Conservation (phyloP, 1,139 yeast genomes). For the Protomyces inundatus region DNA sequence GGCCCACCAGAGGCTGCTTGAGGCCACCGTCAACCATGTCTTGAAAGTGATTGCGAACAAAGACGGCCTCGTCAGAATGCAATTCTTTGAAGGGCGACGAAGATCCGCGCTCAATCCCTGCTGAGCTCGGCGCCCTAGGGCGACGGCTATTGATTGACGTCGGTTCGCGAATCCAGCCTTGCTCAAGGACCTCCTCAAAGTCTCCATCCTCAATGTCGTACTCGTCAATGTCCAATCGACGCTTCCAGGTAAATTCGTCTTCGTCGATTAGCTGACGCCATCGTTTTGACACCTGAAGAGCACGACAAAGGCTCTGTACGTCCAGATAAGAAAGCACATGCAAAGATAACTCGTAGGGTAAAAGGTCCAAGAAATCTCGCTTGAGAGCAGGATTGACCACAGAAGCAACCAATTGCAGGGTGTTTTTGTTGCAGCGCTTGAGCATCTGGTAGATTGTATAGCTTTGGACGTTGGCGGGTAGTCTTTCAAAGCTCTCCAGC, state of each 20-base stretch:
- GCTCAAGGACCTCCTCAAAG: conserved; percentile 12
- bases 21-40: conserved; percentile 25
- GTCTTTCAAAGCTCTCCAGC: conserved; percentile 37
- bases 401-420: conserved; percentile 63
- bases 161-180: conserved; percentile 4
- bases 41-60: conserved; percentile 25
- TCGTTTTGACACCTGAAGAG: conserved; percentile 58
- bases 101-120: neutral
- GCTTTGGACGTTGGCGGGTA: conserved; percentile 36
- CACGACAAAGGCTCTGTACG: conserved; percentile 55
- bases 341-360: conserved; percentile 74
- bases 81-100: neutral
- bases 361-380: conserved; percentile 62
- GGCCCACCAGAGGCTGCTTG: conserved; percentile 25
- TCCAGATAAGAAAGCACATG: conserved; percentile 66
- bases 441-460: conserved; percentile 53
- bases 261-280: conserved; percentile 66
- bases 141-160: neutral
- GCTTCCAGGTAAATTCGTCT: conserved; percentile 46
- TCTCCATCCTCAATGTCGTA: conserved; percentile 31
- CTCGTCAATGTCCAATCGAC: conserved; percentile 38
- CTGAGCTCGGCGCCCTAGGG: neutral
- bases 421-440: conserved; percentile 58
- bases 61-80: conserved; percentile 3
- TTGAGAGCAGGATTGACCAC: conserved; percentile 57